Evolutionary conservation across 2,329 filamentous ascomycete genomes (phyloP).

Genomic region (Bipolaris victoriae): DNA sequence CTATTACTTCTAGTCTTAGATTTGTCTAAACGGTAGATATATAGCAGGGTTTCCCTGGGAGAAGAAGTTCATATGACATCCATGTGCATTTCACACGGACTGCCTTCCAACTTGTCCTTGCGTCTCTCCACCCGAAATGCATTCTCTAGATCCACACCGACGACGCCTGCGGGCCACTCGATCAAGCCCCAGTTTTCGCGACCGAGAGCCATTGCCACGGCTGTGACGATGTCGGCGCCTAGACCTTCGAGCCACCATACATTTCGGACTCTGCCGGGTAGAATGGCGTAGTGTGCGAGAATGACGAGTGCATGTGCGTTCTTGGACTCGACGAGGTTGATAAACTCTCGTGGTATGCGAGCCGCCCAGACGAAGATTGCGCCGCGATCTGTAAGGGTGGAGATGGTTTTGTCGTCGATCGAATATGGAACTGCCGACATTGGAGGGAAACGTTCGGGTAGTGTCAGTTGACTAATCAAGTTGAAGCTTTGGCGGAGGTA

Average conservation of each 20-base stretch:
- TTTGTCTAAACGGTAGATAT: not conserved
- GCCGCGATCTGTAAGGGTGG: constrained; percentile 40
- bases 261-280: constrained; percentile 42
- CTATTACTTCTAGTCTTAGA: not conserved
- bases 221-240: constrained; percentile 40
- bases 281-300: constrained; percentile 48
- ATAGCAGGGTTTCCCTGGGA: not conserved
- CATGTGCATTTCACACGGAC: constrained; percentile 34
- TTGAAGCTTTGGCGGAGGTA: constrained; percentile 39
- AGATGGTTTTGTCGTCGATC: constrained; percentile 35
- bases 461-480: constrained; percentile 40
- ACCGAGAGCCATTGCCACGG: constrained; percentile 43
- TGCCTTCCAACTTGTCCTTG: constrained; percentile 28
- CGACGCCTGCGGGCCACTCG: constrained; percentile 38
- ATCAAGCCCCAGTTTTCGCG: constrained; percentile 40
- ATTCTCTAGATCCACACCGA: constrained; percentile 37
- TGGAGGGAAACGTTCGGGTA: constrained; percentile 29
- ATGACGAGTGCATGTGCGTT: constrained; percentile 46
- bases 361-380: constrained; percentile 44
- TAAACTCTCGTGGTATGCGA: constrained; percentile 37
- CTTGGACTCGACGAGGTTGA: constrained; percentile 37
- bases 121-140: constrained; percentile 23
- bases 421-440: constrained; percentile 40
- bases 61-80: constrained; percentile 30
- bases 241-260: constrained; percentile 48